phyloP scores from a whole-genome alignment of 148 eudicot genomes.

The Linanthus parryae region DNA sequence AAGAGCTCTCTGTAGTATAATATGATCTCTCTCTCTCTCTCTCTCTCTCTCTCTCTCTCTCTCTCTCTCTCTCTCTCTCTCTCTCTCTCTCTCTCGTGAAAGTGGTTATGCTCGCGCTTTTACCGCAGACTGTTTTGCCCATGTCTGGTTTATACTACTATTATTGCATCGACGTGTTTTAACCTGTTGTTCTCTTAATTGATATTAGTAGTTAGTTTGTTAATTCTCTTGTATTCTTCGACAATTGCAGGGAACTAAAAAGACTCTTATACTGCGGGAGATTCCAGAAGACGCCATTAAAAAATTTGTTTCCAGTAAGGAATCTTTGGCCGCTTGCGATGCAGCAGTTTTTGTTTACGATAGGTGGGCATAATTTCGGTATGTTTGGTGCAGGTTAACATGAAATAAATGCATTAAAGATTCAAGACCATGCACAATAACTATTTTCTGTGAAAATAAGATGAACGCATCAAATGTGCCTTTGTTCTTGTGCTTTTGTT shows the following conservation, averaged over 20 bases:
- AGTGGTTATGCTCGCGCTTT: too few species aligned
- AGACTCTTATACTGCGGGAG: conserved; percentile 45
- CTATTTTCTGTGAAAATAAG: too few species aligned
- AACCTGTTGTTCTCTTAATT: not conserved
- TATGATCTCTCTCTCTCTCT: conserved; percentile 4
- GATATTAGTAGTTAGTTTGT: not conserved
- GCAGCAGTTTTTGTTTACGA: conserved; percentile 50
- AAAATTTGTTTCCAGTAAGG: conserved; percentile 31
- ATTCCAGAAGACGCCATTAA: conserved; percentile 48
- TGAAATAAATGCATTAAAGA: not conserved
- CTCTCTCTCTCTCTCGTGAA: too few species aligned
- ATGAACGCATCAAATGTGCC: too few species aligned
- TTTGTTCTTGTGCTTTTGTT: too few species aligned
- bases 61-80: conserved; percentile 3
- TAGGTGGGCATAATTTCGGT: conserved; percentile 23
- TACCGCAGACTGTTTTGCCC: not conserved
- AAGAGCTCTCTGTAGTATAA: too few species aligned
- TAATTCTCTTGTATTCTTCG: not conserved
- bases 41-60: not conserved
- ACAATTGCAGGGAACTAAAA: conserved; percentile 42
- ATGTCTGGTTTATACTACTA: not conserved
- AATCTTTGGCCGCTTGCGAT: conserved; percentile 44
- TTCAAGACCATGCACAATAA: too few species aligned
- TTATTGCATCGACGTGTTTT: not conserved
- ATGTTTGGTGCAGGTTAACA: not conserved